Base-by-base conservation (phyloP, 768 basidiomycete genomes). In the Kwoniella sp. region DNA sequence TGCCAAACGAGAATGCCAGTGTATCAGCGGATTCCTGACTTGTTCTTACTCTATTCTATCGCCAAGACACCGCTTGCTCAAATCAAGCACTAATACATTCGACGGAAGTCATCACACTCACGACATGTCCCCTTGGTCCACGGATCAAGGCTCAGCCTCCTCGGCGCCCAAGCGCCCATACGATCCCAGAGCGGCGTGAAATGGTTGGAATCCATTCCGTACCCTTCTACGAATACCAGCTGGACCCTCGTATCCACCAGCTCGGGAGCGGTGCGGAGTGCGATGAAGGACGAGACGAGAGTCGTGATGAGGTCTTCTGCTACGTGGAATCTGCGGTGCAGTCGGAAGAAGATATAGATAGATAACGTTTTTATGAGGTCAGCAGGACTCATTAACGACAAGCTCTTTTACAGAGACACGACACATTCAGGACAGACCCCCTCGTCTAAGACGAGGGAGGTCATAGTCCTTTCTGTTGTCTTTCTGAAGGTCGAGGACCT, bases 251-350 rank as follows among this genome's bases (percentile, higher is more conserved):
- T 58, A 23, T 63, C 38, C 30, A 70, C 63, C 8, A 70, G 56
- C 15, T 58, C 65, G 1, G 75, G 71, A 17, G 61, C 66, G 1
- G 69, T 63, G 11, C 65, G 41, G 4, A 66, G 66, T 3, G 67
- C 72, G 30, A 79, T 67, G 37, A 76, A 60, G 31, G 72, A 54
- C 0, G 75, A 71, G 15, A 77, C 73, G n/a, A 77, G 60, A 0
- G 78, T 79, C 1, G 78, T 79, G 41, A 79, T 69, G 34, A 79
- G 69, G 58, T 79, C 78, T 58, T 79, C 78, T 2, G 76, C 72
- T 38, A 79, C 76, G 50, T 79, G 78, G 45, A 76, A 78, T 4
- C 75, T 77, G 30, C 13, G 20, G 5, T 45, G 41, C 5, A 45
- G 41, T 45, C 41, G n/a, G n/a, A n/a, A n/a, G n/a, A n/a, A n/a